phyloP scores from a whole-genome alignment of 2,329 filamentous ascomycete genomes.

The Beauveria bassiana region DNA sequence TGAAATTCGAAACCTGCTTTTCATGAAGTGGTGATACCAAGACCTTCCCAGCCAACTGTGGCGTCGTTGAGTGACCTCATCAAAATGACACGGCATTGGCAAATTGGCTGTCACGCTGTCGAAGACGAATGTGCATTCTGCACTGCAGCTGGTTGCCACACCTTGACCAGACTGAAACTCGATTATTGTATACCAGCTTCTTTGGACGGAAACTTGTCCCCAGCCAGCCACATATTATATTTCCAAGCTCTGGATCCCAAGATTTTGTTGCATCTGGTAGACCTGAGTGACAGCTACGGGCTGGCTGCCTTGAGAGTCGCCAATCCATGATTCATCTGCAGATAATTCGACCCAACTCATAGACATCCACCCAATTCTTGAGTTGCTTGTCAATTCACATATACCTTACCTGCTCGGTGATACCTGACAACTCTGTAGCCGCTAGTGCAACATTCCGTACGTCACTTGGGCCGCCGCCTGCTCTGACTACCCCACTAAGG shows the following conservation, averaged over 20 bases:
- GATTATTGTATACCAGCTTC: not conserved
- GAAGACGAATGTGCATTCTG: not conserved
- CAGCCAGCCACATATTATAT: too few species aligned
- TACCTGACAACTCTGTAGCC: not conserved
- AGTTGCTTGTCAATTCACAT: not conserved
- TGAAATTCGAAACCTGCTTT: too few species aligned
- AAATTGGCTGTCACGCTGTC: not conserved
- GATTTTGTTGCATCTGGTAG: too few species aligned
- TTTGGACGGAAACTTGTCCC: too few species aligned
- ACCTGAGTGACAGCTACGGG: too few species aligned
- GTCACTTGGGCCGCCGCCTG: not conserved
- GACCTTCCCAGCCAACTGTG: not conserved
- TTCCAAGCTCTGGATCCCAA: too few species aligned
- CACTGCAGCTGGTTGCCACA: not conserved
- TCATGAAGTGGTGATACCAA: too few species aligned
- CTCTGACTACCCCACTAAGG: not conserved
- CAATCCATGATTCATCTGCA: not conserved
- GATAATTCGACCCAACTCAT: not conserved
- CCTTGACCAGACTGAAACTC: not conserved
- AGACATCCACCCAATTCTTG: not conserved
- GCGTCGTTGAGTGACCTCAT: conserved; percentile 2
- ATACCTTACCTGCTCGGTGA: not conserved
- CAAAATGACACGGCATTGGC: not conserved
- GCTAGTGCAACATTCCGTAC: not conserved
- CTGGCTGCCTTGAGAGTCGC: not conserved